Evolutionary conservation across 2,329 filamentous ascomycete species (phyloP), one percentile per base, ranked within the genome.

Genomic region (Colletotrichum acutatum): DNA sequence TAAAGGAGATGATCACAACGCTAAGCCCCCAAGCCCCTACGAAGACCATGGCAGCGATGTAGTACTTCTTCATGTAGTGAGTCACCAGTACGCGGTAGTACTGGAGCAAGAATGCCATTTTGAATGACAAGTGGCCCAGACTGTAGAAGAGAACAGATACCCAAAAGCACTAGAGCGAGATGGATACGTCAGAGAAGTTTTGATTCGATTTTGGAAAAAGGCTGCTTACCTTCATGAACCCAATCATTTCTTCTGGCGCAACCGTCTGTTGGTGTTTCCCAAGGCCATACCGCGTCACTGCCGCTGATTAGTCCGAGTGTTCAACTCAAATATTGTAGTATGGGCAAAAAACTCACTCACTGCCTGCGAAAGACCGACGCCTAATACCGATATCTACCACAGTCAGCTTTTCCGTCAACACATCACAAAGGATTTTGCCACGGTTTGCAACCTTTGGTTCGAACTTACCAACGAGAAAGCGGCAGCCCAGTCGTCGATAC

Each of bases 61-160:
- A 81, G 59, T 78, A 64, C 16, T 60, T 75, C n/a, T 74, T 75
- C 74, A 77, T 76, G 14, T 76, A 74, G 22, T 77, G 72, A 19
- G 82, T 68, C 28, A 69, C 72, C 16, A 78, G 78, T n/a, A 83
- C 76, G 16, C 81, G 80, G 49, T 81, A 81, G 75, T 83, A 83
- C 75, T 83, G 82, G 6, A 81, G 70, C 49, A 83, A 74, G 57
- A 84, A 81, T 2, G 81, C 79, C 63, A 80, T 77, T 63, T 83
- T 84, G 58, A 80, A 76, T 30, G 75, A 74, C 30, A 77, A 46
- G 5, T 83, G 76, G 28, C 76, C 75, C 8, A 74, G 54, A 58
- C 78, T 79, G 75, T 83, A 83, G 46, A 79, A 72, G 7, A 82
- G 60, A 22, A 81, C 77, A 11, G 76, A 76, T 9, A 79, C 63